Conservation (phyloP, 2,329 filamentous ascomycete species). For the Knoxdaviesia proteae region DNA sequence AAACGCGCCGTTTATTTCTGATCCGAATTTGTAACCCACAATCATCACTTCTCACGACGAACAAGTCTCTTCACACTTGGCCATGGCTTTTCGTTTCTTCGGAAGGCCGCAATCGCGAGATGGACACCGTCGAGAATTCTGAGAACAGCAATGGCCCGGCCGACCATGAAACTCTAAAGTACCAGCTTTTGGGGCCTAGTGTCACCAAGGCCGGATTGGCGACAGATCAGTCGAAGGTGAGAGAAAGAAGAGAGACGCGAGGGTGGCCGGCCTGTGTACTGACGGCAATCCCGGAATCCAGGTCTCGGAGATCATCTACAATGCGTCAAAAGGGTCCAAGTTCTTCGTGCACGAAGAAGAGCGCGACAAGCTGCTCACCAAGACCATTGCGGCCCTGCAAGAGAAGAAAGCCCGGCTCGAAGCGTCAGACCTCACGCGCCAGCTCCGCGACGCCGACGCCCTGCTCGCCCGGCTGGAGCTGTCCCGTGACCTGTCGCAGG, state of each 20-base stretch:
- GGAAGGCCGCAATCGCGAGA: too few relatives aligned
- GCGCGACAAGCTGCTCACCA: constrained; percentile 61
- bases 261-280: background rate
- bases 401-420: constrained; percentile 57
- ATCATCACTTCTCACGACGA: too few relatives aligned
- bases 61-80: too few relatives aligned
- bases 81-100: too few relatives aligned
- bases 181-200: constrained; percentile 74
- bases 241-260: background rate
- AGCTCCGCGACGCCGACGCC: constrained; percentile 59
- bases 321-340: constrained; percentile 88
- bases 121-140: too few relatives aligned
- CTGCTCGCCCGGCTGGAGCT: constrained; percentile 63
- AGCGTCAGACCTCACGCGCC: constrained; percentile 49
- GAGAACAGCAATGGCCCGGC: background rate
- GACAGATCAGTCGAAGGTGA: constrained; percentile 74
- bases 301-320: constrained; percentile 93
- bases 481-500: constrained; percentile 60
- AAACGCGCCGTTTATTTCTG: too few relatives aligned
- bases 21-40: too few relatives aligned
- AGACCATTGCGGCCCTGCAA: constrained; percentile 67
- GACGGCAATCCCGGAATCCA: constrained; percentile 9
- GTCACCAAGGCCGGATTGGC: constrained; percentile 84
- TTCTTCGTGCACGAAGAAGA: constrained; percentile 83
- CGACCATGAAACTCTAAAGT: constrained; percentile 50